Conservation (phyloP, 805 yeast species). For the Metschnikowia proteae region DNA sequence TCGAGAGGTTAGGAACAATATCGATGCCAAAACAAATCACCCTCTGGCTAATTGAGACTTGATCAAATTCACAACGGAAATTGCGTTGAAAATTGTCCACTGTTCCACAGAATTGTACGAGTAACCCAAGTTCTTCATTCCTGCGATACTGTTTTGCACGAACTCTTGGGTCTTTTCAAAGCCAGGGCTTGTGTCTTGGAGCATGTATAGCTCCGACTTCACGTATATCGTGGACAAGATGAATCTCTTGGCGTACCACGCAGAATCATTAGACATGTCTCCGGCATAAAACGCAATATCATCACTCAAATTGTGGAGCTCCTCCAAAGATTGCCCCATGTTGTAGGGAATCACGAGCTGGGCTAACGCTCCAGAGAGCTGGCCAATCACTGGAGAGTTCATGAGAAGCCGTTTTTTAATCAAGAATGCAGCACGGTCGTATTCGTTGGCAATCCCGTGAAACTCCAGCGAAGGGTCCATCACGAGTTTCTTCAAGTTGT, state of each 20-base stretch:
- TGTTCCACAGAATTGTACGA: conserved; percentile 66
- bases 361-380: conserved; percentile 51
- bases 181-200: conserved; percentile 60
- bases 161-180: conserved; percentile 59
- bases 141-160: conserved; percentile 55
- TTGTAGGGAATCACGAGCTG: conserved; percentile 65
- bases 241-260: conserved; percentile 89
- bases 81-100: conserved; percentile 68
- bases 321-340: conserved; percentile 52
- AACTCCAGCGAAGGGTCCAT: conserved; percentile 21
- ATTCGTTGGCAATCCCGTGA: conserved; percentile 30
- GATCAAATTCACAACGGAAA: conserved; percentile 61
- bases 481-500: conserved; percentile 31
- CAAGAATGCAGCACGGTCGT: conserved; percentile 42
- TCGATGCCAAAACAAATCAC: conserved; percentile 16
- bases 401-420: conserved; percentile 48
- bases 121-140: conserved; percentile 52
- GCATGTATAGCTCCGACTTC: conserved; percentile 73
- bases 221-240: conserved; percentile 68
- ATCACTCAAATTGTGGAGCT: conserved; percentile 73
- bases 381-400: conserved; percentile 46
- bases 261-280: conserved; percentile 73
- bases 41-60: conserved; percentile 69
- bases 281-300: conserved; percentile 80
- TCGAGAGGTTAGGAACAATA: too few species aligned